Percentiles rank a stretch among this genome's conserved stretches.
phyloP scores from a whole-genome alignment of 2,329 filamentous ascomycete species.

The Xylaria hypoxylon region DNA sequence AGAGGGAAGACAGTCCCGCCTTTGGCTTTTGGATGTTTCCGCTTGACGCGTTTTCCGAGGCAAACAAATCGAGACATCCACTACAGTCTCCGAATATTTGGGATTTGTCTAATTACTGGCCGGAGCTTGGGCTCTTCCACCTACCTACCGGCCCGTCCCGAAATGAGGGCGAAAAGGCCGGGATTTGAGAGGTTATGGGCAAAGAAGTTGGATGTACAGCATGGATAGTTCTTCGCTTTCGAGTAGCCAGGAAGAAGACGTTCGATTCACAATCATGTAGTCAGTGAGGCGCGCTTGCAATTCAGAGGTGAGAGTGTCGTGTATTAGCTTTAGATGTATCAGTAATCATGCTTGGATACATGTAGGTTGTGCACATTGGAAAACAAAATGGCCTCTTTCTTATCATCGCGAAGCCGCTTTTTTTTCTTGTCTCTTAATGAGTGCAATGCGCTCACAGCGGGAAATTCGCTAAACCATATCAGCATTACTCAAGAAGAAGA shows the following conservation, averaged over 20 bases:
- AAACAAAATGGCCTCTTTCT: too few species aligned
- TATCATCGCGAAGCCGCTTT: too few species aligned
- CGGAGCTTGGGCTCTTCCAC: conserved; percentile 20
- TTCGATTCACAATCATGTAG: background rate
- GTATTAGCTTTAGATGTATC: background rate
- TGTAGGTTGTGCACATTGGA: background rate
- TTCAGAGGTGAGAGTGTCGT: background rate
- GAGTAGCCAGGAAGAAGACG: background rate
- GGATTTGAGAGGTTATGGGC: background rate
- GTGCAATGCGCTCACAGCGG: too few species aligned
- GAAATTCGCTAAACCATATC: too few species aligned
- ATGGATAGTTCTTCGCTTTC: background rate
- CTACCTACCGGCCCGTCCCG: conserved; percentile 9
- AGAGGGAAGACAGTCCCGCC: background rate
- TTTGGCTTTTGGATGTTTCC: conserved; percentile 27
- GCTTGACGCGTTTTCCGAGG: background rate
- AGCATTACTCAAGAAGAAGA: too few species aligned
- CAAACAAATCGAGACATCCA: background rate
- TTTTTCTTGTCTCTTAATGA: background rate
- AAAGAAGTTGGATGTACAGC: background rate
- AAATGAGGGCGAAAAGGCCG: background rate
- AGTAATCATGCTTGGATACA: background rate
- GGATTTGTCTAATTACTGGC: conserved; percentile 21
- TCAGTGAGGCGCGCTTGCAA: background rate
- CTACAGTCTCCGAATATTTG: background rate